phyloP scores from a whole-genome alignment of 345 rosid genomes.

The Citrus hindsii region DNA sequence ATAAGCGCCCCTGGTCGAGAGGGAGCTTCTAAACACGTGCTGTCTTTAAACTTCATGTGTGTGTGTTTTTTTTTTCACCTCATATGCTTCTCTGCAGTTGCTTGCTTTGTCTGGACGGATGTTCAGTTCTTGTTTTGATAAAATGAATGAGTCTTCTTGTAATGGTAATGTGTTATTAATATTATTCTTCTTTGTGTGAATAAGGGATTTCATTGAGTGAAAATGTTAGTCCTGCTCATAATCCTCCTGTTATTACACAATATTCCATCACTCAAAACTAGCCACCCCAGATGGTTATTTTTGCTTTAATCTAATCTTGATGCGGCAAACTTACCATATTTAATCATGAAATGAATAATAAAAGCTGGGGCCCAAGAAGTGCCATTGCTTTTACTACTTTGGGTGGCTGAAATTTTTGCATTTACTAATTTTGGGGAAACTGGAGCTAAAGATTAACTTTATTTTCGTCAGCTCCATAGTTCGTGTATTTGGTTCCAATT shows the following conservation, averaged over 20 bases:
- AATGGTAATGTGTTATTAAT: background rate
- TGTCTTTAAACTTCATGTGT: background rate
- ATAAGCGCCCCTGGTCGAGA: too few relatives aligned
- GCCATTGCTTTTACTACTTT: too few relatives aligned
- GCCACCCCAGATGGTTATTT: background rate
- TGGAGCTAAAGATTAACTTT: background rate
- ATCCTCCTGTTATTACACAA: background rate
- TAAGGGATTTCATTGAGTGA: background rate
- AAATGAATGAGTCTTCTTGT: background rate
- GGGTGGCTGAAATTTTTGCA: too few relatives aligned
- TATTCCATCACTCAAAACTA: background rate
- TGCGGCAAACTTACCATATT: background rate
- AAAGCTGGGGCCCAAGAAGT: background rate
- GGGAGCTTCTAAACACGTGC: background rate
- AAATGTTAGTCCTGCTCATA: background rate
- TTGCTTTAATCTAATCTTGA: background rate
- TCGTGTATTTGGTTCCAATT: background rate
- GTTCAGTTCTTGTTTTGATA: background rate
- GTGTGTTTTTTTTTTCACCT: background rate
- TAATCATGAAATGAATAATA: background rate
- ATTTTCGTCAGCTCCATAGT: background rate
- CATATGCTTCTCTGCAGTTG: background rate
- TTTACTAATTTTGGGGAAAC: too few relatives aligned
- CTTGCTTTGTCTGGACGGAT: background rate
- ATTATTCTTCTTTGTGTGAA: background rate